A percentile compares a stretch with the other conserved stretches of the same genome.
Evolutionary conservation across 2,329 filamentous ascomycete genomes (phyloP).

Genomic region (Alternaria longipes): DNA sequence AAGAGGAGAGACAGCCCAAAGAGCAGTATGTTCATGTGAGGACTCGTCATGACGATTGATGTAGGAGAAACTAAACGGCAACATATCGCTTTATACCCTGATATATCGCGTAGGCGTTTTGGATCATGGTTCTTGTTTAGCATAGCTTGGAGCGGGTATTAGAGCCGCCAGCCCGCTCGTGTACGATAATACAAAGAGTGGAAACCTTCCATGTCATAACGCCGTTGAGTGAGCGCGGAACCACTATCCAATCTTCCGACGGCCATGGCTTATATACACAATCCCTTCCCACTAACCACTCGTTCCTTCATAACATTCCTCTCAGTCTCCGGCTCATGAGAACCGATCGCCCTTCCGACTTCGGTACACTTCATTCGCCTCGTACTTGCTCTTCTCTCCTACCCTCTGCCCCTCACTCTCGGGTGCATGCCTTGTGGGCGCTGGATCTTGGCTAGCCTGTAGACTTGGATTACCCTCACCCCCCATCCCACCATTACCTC

Average conservation of each 20-base stretch:
- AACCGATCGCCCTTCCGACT: slow-evolving; percentile 89
- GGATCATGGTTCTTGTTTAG: slow-evolving; percentile 2
- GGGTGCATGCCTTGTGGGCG: slow-evolving; percentile 82
- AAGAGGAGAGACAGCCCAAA: slow-evolving; percentile 68
- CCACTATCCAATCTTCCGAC: neutral
- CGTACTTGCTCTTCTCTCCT: slow-evolving; percentile 87
- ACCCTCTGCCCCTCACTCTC: slow-evolving; percentile 73
- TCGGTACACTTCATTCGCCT: slow-evolving; percentile 77
- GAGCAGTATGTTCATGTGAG: slow-evolving; percentile 41
- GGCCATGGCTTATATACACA: neutral
- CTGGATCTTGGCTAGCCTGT: slow-evolving; percentile 81
- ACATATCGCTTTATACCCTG: slow-evolving; percentile 46
- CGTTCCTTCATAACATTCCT: neutral
- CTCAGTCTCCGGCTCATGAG: slow-evolving; percentile 31
- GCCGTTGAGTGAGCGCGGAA: neutral
- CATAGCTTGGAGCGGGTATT: slow-evolving; percentile 8
- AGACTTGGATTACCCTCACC: slow-evolving; percentile 68
- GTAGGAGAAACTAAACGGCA: slow-evolving; percentile 5
- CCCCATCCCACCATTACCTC: slow-evolving; percentile 15
- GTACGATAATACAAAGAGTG: slow-evolving; percentile 19
- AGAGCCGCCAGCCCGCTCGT: neutral
- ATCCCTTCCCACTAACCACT: neutral
- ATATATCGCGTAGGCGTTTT: slow-evolving; percentile 41
- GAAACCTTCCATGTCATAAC: slow-evolving; percentile 10
- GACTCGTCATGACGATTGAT: neutral